Evolutionary conservation across 2,329 filamentous ascomycete genomes (phyloP), one percentile per base, ranked within the genome.

Genomic region (Rhynchosporium secalis): DNA sequence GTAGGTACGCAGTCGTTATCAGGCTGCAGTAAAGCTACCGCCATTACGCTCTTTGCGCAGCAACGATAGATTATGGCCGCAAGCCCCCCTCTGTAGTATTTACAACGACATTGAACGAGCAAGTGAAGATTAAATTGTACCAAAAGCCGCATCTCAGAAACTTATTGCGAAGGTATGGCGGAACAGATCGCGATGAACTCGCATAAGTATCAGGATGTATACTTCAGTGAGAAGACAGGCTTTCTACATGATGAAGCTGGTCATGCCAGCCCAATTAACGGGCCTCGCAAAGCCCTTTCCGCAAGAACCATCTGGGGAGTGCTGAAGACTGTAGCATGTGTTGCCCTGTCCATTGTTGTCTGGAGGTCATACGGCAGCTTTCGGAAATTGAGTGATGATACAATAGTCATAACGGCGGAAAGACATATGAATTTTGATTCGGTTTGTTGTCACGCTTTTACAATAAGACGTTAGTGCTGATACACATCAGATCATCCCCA

Each of bases 401-500:
- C 29, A 8, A 7, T 26, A 28, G 29, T 51, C 26, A n/a, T 8
- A 20, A 20, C 51, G n/a, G 40, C 43, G 2, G 26, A 48, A 54
- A 33, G 52, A 57, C 49, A 54, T 51, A 15, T 15, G 36, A 56
- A 41, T 43, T 58, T 56, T 40, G 52, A 56, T 33, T 29, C 52
- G 3, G 29, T 56, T 33, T 43, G 49, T 45, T 4, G 8, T 45
- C 40, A 28, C 28, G 45, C 31, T 15, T 26, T 40, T 12, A 9
- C 28, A 41, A 2, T 46, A 9, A 33, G 9, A 15, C 10, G 15
- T 40, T 1, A 9, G 20, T 46, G n/a, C 51, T 47, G 28, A 46
- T 36, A 8, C 2, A 13, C 13, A 1, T 51, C 38, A 79, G 76
- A 80, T 82, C 58, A 69, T 69, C 6, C 77, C 79, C n/a, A 79